These are phyloP conservation scores for Termitomyces sp. DNA, from an alignment of 768 basidiomycete genomes.

Conservation along the genomic window DNA sequence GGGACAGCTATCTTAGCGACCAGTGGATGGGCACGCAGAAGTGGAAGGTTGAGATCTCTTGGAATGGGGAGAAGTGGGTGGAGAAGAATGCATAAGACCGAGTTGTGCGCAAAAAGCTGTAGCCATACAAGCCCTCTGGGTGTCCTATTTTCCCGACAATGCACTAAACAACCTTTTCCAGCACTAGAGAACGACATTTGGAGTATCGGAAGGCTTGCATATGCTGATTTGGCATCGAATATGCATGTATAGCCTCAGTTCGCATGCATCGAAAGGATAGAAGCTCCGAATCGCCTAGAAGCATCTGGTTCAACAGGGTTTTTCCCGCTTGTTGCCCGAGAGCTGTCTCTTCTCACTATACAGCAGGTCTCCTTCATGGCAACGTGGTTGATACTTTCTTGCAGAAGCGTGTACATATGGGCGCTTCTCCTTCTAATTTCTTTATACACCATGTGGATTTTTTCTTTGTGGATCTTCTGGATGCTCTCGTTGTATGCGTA, in stretches of 20 bases:
- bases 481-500: too few relatives aligned
- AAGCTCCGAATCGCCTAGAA: too few relatives aligned
- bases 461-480: too few relatives aligned
- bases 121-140: not conserved
- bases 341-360: too few relatives aligned
- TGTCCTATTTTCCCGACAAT: not conserved
- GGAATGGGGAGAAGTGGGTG: conserved; percentile 33
- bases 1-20: conserved; percentile 37
- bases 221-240: not conserved
- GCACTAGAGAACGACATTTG: not conserved
- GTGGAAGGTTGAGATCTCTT: conserved; percentile 31
- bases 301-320: too few relatives aligned
- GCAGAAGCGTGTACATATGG: too few relatives aligned
- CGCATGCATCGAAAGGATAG: not conserved
- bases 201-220: not conserved
- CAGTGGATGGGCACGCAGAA: conserved; percentile 37
- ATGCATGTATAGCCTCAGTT: not conserved
- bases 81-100: conserved; percentile 20
- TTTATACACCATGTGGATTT: too few relatives aligned
- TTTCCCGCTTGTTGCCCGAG: too few relatives aligned
- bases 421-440: too few relatives aligned
- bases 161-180: not conserved
- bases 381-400: too few relatives aligned
- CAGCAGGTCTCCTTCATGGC: too few relatives aligned
- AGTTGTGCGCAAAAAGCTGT: not conserved